Evolutionary conservation across 352 stramenopile species (phyloP).

Genomic region (Globisporangium splendens): DNA sequence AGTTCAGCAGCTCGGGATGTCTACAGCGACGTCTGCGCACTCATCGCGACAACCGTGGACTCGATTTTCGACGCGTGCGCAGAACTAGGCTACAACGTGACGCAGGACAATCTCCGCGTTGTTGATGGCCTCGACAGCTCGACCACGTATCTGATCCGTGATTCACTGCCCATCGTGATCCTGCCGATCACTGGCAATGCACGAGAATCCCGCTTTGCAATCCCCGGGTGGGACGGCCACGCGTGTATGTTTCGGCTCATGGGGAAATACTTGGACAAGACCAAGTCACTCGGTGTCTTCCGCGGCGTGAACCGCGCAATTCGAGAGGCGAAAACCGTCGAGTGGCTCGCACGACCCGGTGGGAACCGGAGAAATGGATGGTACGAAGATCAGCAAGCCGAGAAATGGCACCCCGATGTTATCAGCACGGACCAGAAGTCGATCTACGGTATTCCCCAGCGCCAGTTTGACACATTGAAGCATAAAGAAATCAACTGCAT

Average conservation of each 20-base stretch:
- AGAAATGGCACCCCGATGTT: slow-evolving; percentile 32
- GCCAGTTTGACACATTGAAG: slow-evolving; percentile 34
- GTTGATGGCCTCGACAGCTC: slow-evolving; percentile 16
- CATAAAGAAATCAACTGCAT: slow-evolving; percentile 28
- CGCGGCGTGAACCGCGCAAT: slow-evolving; percentile 21
- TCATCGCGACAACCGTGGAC: slow-evolving; percentile 14
- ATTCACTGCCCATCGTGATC: slow-evolving; percentile 26
- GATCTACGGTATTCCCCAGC: slow-evolving; percentile 10
- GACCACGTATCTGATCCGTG: slow-evolving; percentile 8
- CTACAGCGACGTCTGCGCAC: slow-evolving; percentile 17
- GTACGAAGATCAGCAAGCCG: slow-evolving; percentile 21
- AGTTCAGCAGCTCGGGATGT: neutral
- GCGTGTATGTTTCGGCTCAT: slow-evolving; percentile 26
- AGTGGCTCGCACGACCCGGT: slow-evolving; percentile 28
- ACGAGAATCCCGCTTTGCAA: slow-evolving; percentile 10
- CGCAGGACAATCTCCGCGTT: slow-evolving; percentile 15
- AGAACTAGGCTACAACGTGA: slow-evolving; percentile 24
- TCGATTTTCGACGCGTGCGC: slow-evolving; percentile 18
- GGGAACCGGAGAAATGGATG: slow-evolving; percentile 41
- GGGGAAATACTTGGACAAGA: slow-evolving; percentile 12
- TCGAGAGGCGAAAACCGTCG: slow-evolving; percentile 27
- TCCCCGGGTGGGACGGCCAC: slow-evolving; percentile 21
- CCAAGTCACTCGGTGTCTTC: slow-evolving; percentile 25
- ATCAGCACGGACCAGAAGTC: slow-evolving; percentile 24
- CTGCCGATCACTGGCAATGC: slow-evolving; percentile 34